phyloP scores from a whole-genome alignment of 176 grass and related monocot species.

The Triticum urartu region DNA sequence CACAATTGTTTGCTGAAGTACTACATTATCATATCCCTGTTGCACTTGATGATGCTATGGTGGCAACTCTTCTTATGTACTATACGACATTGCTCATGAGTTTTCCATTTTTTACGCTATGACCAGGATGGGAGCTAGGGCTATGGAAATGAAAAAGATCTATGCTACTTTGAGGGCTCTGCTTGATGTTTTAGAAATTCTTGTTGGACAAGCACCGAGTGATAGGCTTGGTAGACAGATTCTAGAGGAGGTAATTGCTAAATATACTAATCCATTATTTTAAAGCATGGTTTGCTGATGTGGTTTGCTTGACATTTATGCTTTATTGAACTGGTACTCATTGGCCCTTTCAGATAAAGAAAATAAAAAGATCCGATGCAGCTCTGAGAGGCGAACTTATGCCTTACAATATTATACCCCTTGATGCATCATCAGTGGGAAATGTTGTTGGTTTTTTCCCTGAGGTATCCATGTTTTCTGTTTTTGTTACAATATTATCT shows the following conservation, averaged over 20 bases:
- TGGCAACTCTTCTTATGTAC: not conserved
- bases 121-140: slow-evolving; percentile 60
- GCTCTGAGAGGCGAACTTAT: slow-evolving; percentile 72
- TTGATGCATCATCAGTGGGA: slow-evolving; percentile 75
- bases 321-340: not conserved
- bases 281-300: not conserved
- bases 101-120: slow-evolving; percentile 26
- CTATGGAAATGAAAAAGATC: slow-evolving; percentile 79
- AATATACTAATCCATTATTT: not conserved
- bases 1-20: slow-evolving; percentile 11
- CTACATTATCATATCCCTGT: not conserved
- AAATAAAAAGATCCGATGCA: slow-evolving; percentile 79
- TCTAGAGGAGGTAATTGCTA: slow-evolving; percentile 72
- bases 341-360: slow-evolving; percentile 51
- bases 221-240: slow-evolving; percentile 73
- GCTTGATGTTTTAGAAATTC: slow-evolving; percentile 78
- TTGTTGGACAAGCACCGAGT: slow-evolving; percentile 56
- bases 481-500: not conserved
- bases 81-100: not conserved
- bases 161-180: slow-evolving; percentile 85
- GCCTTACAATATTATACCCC: slow-evolving; percentile 90
- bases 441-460: slow-evolving; percentile 89
- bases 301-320: slow-evolving; percentile 22
- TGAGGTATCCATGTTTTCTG: slow-evolving; percentile 46
- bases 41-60: not conserved